Evolutionary conservation across 2,329 filamentous ascomycete species (phyloP), one percentile per base, ranked within the genome.

Genomic region (Aureobasidium pullulans): DNA sequence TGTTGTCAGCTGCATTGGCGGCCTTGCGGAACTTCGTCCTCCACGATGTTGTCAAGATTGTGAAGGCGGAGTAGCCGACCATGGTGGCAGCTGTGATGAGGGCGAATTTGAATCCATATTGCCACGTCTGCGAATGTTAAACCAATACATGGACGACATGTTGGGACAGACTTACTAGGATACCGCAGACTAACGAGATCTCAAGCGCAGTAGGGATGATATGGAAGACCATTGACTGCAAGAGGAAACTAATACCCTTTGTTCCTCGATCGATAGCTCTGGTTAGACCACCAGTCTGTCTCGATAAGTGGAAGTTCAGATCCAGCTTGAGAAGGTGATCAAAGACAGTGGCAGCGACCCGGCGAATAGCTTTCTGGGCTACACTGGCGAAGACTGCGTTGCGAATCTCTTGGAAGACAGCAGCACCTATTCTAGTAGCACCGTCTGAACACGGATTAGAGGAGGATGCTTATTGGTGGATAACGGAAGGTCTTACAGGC

Each of bases 161-260:
- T 29, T 32, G 23, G 9, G 11, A 16, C 37, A 44, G 52, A 2
- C 73, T 62, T 75, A 83, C 81, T 71, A 99, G 75, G 62, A 99
- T 97, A 62, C 92, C 91, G 71, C 94, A 99, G 1, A 99, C 94
- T 80, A 99, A 87, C 61, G 86, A 85, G 63, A 99, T 99, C 71
- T 99, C 94, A 34, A 99, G 76, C 0, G 91, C 89, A 0, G 93
- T 99, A 0, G 94, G 94, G 15, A 97, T 82, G 60, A 99, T 87
- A 72, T 99, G 94, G 68, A 99, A 97, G 32, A 99, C 90, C 93
- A 99, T 99, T 66, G 92, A 96, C 0, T 91, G 96, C 64, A 99
- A 79, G 65, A 99, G 74, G 73, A 97, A 99, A 78, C 90, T 96
- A 72, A 99, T 99, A 63, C 94, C 95, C 75, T 99, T 99, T 19